Base-by-base conservation (phyloP, 768 basidiomycete species). In the Russula sp. region DNA sequence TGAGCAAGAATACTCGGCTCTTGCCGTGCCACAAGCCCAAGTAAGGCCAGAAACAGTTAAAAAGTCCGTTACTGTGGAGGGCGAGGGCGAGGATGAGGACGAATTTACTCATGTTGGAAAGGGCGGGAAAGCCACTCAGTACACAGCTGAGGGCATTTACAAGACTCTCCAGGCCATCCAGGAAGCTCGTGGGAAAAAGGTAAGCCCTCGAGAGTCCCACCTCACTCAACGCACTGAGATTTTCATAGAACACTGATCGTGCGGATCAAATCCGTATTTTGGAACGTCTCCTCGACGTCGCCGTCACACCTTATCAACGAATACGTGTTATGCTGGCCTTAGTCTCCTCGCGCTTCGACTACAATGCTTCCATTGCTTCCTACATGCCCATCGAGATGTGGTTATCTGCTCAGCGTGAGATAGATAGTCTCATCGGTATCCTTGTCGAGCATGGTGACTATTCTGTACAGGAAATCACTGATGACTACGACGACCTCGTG, bases 161-260 rank as follows among this genome's bases (percentile, higher is more conserved):
- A 97, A 98, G 77, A 90, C 87, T 65, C 82, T 99, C 38, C 89
- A 94, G 72, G 82, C 88, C 30, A 86, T 98, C 24, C 88, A 96
- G 73, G 97, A 98, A 69, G 92, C 92, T 53, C 86, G 97, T 62
- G 97, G 97, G 14, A 92, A 94, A 77, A 98, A 98, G 86, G 94
- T 95, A 36, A 44, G 80, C 66, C 58, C 60, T 55, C 49, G 18
- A 44, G 9, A 40, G 1, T 55, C 24, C 30, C 50, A 24, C 22
- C 44, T 16, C 24, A 14, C 7, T 28, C 59, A 28, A 30, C 10
- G 24, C 30, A 30, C 57, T 36, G 26, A 53, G 13, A 14, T 5
- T 48, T 36, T 24, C 59, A 59, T 57, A 98, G 95, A 97, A 97
- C 78, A 98, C 97, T 42, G 95, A 99, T 75, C 88, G 97, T 53